Evolutionary conservation across 345 rosid species (phyloP), one percentile per base, ranked within the genome.

Genomic region (Brassica napus): DNA sequence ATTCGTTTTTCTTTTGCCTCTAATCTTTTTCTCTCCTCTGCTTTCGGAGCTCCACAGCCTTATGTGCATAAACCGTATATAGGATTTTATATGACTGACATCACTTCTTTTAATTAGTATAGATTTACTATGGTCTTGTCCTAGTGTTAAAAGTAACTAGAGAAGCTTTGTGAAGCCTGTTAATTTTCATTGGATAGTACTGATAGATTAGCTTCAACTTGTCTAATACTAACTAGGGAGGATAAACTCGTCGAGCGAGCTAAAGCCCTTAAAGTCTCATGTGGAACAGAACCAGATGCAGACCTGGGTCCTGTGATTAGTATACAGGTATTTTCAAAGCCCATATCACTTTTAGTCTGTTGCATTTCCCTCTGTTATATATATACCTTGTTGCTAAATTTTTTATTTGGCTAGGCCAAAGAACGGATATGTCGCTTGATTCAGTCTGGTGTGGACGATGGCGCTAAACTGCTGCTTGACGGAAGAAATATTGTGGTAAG

Each of bases 261-360:
- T 0, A 91, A 93, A 80, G 79, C 86, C 75, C 90, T 95, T 21
- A 95, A 92, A 87, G 99, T 95, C 83, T 90, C 83, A 79, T 85
- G 94, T 58, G 99, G 99, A 74, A 84, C 82, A 68, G 98, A 86
- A 66, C 91, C 96, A 44, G 94, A 88, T 81, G 90, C 96, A 63
- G 98, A 95, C 84, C 91, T 95, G 5, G 98, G 99, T 77, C 99
- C 99, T 61, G 93, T 95, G 4, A 95, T 95, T 73, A 95, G 96
- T 79, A 95, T 88, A 74, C 89, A 93, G 92, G 98, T 92, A 77
- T 24, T 71, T 59, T 55, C 4, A 0, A 0, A 0, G 24, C 9
- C 11, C 30, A 54, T 4, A 49, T 24, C 47, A 58, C 0, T 0
- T 73, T 66, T 14, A 49, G 16, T 52, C 30, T 55, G 23, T 35